phyloP scores from a whole-genome alignment of 257 asterid genomes.

The Cruciata laevipes region DNA sequence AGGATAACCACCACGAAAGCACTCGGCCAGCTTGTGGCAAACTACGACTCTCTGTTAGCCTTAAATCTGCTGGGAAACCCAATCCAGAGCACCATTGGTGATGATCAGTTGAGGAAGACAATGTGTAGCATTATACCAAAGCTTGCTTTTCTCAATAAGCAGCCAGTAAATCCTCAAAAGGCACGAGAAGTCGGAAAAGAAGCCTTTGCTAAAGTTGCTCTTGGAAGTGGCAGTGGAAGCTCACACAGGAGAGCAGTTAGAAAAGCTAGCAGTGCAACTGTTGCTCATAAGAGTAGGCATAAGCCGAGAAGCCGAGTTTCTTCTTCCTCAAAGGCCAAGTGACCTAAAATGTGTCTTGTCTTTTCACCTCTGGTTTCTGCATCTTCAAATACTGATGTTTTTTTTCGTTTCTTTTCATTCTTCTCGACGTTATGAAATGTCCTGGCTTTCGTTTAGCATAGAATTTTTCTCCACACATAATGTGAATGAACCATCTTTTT shows the following conservation, averaged over 20 bases:
- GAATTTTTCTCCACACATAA: too few relatives aligned
- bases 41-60: slow-evolving; percentile 57
- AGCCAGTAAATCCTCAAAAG: slow-evolving; percentile 50
- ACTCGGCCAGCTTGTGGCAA: slow-evolving; percentile 83
- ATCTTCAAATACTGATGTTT: neutral
- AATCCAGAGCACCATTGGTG: slow-evolving; percentile 55
- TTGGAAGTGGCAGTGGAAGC: slow-evolving; percentile 38
- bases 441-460: too few relatives aligned
- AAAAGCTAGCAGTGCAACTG: slow-evolving; percentile 29
- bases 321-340: slow-evolving; percentile 25
- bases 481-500: too few relatives aligned
- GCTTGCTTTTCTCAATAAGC: slow-evolving; percentile 54
- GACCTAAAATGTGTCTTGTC: neutral
- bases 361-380: neutral
- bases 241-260: slow-evolving; percentile 34
- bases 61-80: slow-evolving; percentile 74
- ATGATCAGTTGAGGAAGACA: slow-evolving; percentile 57
- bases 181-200: slow-evolving; percentile 51
- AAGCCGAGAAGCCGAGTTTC: slow-evolving; percentile 32
- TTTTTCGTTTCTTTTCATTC: neutral
- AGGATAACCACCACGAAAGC: slow-evolving; percentile 67
- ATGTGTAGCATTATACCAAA: slow-evolving; percentile 61
- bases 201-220: slow-evolving; percentile 56
- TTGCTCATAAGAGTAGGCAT: slow-evolving; percentile 38
- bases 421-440: too few relatives aligned